These are phyloP conservation scores for Talaromyces sp. DNA, from an alignment of 2,329 filamentous ascomycete species.

Conservation along the genomic window DNA sequence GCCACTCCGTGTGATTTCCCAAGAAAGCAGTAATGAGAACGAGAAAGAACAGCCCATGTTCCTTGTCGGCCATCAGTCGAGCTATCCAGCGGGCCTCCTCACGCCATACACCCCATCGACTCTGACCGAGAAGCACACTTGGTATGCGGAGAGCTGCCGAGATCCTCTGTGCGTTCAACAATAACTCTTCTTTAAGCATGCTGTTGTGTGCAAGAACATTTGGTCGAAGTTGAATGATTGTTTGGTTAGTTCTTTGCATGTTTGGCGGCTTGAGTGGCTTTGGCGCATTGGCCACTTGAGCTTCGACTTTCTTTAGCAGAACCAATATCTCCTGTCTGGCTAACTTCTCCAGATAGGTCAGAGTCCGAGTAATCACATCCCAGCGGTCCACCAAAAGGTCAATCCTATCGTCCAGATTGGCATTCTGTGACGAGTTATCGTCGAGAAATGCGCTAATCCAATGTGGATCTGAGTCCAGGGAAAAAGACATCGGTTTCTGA, in stretches of 20 bases:
- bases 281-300: constrained; percentile 34
- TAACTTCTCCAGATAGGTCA: constrained; percentile 50
- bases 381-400: constrained; percentile 54
- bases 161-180: constrained; percentile 47
- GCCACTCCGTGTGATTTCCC: constrained; percentile 57
- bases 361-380: constrained; percentile 54
- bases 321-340: constrained; percentile 49
- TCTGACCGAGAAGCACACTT: constrained; percentile 54
- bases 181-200: constrained; percentile 44
- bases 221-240: constrained; percentile 46
- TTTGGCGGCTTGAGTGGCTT: constrained; percentile 43
- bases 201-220: constrained; percentile 44
- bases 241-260: constrained; percentile 46
- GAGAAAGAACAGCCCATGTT: constrained; percentile 57
- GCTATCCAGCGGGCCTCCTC: constrained; percentile 56
- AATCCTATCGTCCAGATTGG: constrained; percentile 50
- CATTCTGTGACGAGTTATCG: constrained; percentile 40
- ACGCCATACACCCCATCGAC: constrained; percentile 56
- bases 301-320: constrained; percentile 46
- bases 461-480: constrained; percentile 39
- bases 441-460: constrained; percentile 35
- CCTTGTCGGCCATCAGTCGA: constrained; percentile 50
- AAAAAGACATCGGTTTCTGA: constrained; percentile 32
- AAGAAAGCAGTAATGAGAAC: constrained; percentile 56
- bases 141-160: constrained; percentile 53